Evolutionary conservation across 805 yeast genomes (phyloP), one percentile per base, ranked within the genome.

Genomic region (Pichia occidentalis): DNA sequence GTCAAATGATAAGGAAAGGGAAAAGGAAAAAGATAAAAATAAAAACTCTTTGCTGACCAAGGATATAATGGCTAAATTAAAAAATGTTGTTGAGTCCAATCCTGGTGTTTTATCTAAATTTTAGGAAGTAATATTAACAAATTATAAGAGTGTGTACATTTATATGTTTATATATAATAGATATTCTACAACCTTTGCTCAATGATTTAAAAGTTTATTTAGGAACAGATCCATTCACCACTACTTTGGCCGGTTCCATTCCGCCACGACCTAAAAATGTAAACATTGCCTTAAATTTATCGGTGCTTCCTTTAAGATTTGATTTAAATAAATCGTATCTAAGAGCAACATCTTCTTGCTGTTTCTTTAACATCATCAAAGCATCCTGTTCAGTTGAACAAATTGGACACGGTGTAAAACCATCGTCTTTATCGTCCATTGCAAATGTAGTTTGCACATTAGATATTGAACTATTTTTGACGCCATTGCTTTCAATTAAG

Each of bases 181-280:
- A n/a, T n/a, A n/a, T n/a, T n/a, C n/a, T n/a, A n/a, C n/a, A n/a
- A n/a, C n/a, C n/a, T n/a, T n/a, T n/a, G n/a, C n/a, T n/a, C n/a
- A n/a, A n/a, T n/a, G n/a, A n/a, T n/a, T n/a, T n/a, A n/a, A n/a
- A n/a, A n/a, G n/a, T n/a, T n/a, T n/a, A n/a, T n/a, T n/a, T n/a
- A n/a, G n/a, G 12, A 9, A 14, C 25, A 21, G 29, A 29, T 20
- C n/a, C 43, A 38, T n/a, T 24, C n/a, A n/a, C 13, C 7, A 44
- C 19, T 19, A 29, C 34, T 16, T 40, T 47, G 2, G 58, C 46
- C 16, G 59, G 58, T 34, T 80, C 85, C 75, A 88, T 72, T 0
- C 82, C 90, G 2, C 98, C 98, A 41, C 87, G 73, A 2, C 96
- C 95, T 31, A 88, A 72, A 56, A 80, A 88, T 39, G 85, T 94